Base-by-base conservation (phyloP, 352 stramenopile species). In the Phytophthora kernoviae region DNA sequence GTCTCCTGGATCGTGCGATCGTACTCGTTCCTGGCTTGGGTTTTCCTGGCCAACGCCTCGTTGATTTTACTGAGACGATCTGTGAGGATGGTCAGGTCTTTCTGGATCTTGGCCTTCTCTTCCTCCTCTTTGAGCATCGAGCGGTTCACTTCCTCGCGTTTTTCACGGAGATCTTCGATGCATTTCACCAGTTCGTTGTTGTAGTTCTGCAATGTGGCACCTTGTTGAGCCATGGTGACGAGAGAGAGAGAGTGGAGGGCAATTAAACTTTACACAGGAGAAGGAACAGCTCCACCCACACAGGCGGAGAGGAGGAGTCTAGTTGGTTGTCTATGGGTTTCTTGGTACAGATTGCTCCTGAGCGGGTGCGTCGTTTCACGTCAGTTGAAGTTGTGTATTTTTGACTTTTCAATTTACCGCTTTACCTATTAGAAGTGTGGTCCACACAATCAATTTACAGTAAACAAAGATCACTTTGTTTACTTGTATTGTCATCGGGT, bases 171-270 rank as follows among this genome's bases (percentile, higher is more conserved):
- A 59, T 98, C 92, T 59, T 98, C 93, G 60, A 98, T 98, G 73
- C 91, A 98, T 59, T 97, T 98, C 52, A 98, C 93, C 21, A 98
- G 79, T 69, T 98, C 91, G 77, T 98, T 98, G 76, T 98, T 98
- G 81, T 98, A 98, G 76, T 97, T 98, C 72, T 98, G 90, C 54
- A 98, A 84, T 51, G 91, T 97, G 59, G 91, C 90, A 32, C 93
- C 93, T 62, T 98, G 93, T 53, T 96, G 87, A 58, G 93, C 90
- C 90, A 94, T 91, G 24, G 51, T 17, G 32, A 11, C 47, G 39
- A 51, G 14, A 44, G 22, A 4, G 39, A 21, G 27, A 56, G 54
- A n/a, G n/a, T n/a, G 33, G 54, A 54, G 44, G 34, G 26, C 18
- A 20, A 21, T 41, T 37, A 61, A 21, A 17, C 15, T 21, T 12